Evolutionary conservation across 2,329 filamentous ascomycete genomes (phyloP).

Genomic region (Venturiaceae sp.): DNA sequence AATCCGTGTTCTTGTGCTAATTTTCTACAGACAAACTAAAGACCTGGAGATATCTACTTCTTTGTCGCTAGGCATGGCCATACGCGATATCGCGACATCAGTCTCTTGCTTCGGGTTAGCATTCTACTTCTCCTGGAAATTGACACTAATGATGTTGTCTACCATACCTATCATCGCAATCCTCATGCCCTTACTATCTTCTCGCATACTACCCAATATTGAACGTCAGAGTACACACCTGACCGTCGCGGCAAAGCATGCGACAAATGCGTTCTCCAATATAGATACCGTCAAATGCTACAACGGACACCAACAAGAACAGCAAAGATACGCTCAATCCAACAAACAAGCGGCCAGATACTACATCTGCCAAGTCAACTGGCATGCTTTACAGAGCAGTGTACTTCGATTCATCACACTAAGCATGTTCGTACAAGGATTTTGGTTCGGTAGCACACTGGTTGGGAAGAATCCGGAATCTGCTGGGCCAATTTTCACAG

Average conservation of each 20-base stretch:
- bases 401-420: slow-evolving; percentile 66
- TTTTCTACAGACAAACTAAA: slow-evolving; percentile 56
- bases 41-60: slow-evolving; percentile 76
- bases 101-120: slow-evolving; percentile 60
- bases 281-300: slow-evolving; percentile 85
- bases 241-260: slow-evolving; percentile 59
- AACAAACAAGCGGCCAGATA: slow-evolving; percentile 49
- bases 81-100: slow-evolving; percentile 55
- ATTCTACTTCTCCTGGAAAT: slow-evolving; percentile 70
- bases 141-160: slow-evolving; percentile 70
- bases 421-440: slow-evolving; percentile 75
- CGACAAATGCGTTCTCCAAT: slow-evolving; percentile 57
- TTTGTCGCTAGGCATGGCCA: slow-evolving; percentile 63
- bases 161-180: slow-evolving; percentile 25
- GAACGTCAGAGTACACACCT: slow-evolving; percentile 58
- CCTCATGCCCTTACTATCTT: slow-evolving; percentile 56
- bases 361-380: slow-evolving; percentile 59
- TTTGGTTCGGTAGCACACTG: slow-evolving; percentile 74
- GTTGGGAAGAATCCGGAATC: slow-evolving; percentile 48
- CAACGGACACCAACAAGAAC: slow-evolving; percentile 64
- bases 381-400: slow-evolving; percentile 62
- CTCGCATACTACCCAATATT: slow-evolving; percentile 55
- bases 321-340: slow-evolving; percentile 51
- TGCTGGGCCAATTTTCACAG: slow-evolving; percentile 64
- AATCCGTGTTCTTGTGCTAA: slow-evolving; percentile 11